Evolutionary conservation across 78 protist genomes (phyloP), one percentile per base, ranked within the genome.

Genomic region (Guillardia theta): DNA sequence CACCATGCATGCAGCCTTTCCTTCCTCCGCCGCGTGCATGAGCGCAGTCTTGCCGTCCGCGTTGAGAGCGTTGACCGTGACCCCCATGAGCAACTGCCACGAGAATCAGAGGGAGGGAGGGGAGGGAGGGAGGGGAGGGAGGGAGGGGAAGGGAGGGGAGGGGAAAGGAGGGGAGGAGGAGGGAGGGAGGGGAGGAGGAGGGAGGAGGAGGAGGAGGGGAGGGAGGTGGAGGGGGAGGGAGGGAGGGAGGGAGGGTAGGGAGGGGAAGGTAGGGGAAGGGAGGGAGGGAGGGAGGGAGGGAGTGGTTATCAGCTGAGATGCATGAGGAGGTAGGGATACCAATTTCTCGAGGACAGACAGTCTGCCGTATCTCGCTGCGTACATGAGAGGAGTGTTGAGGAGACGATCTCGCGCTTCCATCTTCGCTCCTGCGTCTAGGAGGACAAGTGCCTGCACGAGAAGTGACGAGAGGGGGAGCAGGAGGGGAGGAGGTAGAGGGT

Each of bases 21-120:
- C 70, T 30, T 58, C 39, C 70, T 58, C 39, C 70, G 70, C 70
- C 6, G 70, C 70, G 1, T 27, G 70, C 70, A 58, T 58, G 39
- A 58, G 70, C 70, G 70, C 70, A 8, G 70, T 58, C 70, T 58
- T 58, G 27, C 70, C 70, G 70, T 58, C 70, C 70, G 70, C 70
- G 70, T 58, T 58, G 39, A 8, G 27, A 1, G 6, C 70, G 70
- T 58, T 58, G 70, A 58, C 70, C n/a, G n/a, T n/a, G n/a, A n/a
- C n/a, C n/a, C n/a, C n/a, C n/a, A n/a, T n/a, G n/a, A n/a, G n/a
- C n/a, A n/a, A n/a, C n/a, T n/a, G n/a, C n/a, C n/a, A n/a, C n/a
- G n/a, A n/a, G n/a, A n/a, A n/a, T n/a, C n/a, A n/a, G n/a, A n/a
- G n/a, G n/a, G n/a, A n/a, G n/a, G n/a, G n/a, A n/a, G n/a, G n/a